Percentiles rank a stretch among this genome's conserved stretches.
These are phyloP conservation scores for Crithidia bombi DNA, from an alignment of 208 protist species.

Conservation along the genomic window DNA sequence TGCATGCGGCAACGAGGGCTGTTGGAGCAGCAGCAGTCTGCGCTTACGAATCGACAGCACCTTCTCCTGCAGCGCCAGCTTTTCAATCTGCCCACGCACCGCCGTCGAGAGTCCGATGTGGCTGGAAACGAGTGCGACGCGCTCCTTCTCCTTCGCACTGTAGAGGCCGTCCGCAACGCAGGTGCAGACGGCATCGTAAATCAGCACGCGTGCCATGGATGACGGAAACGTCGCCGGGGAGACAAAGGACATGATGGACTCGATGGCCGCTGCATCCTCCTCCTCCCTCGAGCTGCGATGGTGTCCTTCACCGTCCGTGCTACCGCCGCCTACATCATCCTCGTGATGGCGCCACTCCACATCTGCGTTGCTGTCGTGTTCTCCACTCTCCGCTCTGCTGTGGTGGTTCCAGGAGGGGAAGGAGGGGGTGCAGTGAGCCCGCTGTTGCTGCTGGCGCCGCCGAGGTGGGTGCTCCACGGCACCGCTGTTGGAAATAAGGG, in stretches of 20 bases:
- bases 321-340: too few species aligned
- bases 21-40: constrained; percentile 35
- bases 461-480: not conserved
- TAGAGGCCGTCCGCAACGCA: constrained; percentile 67
- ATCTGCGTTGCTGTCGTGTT: not conserved
- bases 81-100: constrained; percentile 72
- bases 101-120: constrained; percentile 65
- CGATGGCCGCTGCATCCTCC: constrained; percentile 23
- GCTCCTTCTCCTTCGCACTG: constrained; percentile 48
- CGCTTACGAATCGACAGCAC: constrained; percentile 63
- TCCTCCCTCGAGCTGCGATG: constrained; percentile 14
- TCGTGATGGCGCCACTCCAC: too few species aligned
- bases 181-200: constrained; percentile 74
- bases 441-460: too few species aligned
- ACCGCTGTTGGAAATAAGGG: constrained; percentile 4
- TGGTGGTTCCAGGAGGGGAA: not conserved
- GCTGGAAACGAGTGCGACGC: constrained; percentile 58
- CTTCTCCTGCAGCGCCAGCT: constrained; percentile 60
- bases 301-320: too few species aligned
- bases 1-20: constrained; percentile 1
- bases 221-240: constrained; percentile 52
- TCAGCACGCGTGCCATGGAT: constrained; percentile 51
- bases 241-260: constrained; percentile 50
- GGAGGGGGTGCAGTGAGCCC: not conserved
- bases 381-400: not conserved